A percentile compares a stretch with the other conserved stretches of the same genome.
Evolutionary conservation across 2,329 filamentous ascomycete species (phyloP).

Genomic region (Arthroderma uncinatum): DNA sequence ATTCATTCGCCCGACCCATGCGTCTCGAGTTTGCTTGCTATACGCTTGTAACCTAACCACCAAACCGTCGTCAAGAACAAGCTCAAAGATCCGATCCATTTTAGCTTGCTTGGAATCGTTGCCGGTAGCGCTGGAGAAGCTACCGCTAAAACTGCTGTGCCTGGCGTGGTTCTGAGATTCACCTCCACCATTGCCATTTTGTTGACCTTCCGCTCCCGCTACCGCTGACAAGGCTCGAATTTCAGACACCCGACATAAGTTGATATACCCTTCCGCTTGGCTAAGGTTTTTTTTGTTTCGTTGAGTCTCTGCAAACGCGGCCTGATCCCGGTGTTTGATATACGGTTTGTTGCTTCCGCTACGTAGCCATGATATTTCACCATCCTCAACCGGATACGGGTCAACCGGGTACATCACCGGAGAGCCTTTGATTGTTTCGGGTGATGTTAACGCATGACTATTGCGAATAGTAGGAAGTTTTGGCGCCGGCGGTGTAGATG

Average conservation of each 20-base stretch:
- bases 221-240: conserved; percentile 46
- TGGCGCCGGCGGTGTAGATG: conserved; percentile 49
- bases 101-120: conserved; percentile 36
- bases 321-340: conserved; percentile 43
- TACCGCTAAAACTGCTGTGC: conserved; percentile 21
- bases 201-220: conserved; percentile 42
- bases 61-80: conserved; percentile 50
- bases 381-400: conserved; percentile 47
- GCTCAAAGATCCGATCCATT: conserved; percentile 49
- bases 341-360: conserved; percentile 35
- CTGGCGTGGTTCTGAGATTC: conserved; percentile 43
- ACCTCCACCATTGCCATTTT: conserved; percentile 44
- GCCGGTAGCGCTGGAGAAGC: conserved; percentile 37
- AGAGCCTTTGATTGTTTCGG: conserved; percentile 45
- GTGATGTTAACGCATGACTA: conserved; percentile 42
- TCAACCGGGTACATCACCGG: conserved; percentile 52
- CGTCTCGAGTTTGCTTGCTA: conserved; percentile 45
- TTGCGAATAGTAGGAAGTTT: conserved; percentile 37
- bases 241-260: conserved; percentile 46
- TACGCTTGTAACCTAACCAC: conserved; percentile 51
- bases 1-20: conserved; percentile 51
- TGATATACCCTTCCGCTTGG: conserved; percentile 53
- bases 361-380: conserved; percentile 47
- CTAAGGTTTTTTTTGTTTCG: conserved; percentile 49
- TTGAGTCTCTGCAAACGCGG: conserved; percentile 48